phyloP scores from a whole-genome alignment of 306 rosid species.

The Astragalus membranaceus region DNA sequence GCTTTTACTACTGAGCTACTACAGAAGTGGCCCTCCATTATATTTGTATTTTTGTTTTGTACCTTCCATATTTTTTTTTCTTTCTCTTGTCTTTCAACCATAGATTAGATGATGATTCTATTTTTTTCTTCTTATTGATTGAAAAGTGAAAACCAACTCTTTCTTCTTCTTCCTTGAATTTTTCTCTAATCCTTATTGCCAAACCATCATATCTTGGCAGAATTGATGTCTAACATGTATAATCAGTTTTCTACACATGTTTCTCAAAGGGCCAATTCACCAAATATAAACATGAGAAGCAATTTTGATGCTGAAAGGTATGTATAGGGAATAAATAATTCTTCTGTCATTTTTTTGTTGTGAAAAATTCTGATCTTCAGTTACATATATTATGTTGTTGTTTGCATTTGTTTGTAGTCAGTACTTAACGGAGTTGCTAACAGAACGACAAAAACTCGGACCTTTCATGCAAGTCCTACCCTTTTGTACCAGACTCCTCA shows the following conservation, averaged over 20 bases:
- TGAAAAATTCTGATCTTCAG: not conserved
- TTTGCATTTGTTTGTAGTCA: conserved; percentile 37
- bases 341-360: not conserved
- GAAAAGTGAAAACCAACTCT: conserved; percentile 3
- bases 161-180: not conserved
- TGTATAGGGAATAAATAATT: not conserved
- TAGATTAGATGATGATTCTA: conserved; percentile 20
- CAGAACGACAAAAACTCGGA: conserved; percentile 48
- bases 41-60: conserved; percentile 29
- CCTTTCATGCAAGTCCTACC: conserved; percentile 60
- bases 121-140: conserved; percentile 12
- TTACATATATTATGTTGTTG: not conserved
- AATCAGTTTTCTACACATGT: conserved; percentile 40
- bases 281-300: conserved; percentile 38
- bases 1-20: conserved; percentile 44
- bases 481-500: conserved; percentile 40
- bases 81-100: conserved; percentile 14
- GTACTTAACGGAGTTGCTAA: conserved; percentile 42
- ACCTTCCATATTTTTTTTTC: conserved; percentile 20
- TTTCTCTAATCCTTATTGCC: conserved; percentile 5
- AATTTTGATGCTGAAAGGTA: conserved; percentile 46
- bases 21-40: conserved; percentile 41
- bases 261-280: conserved; percentile 42
- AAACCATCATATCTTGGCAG: not conserved
- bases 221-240: conserved; percentile 40